A percentile compares a stretch with the other conserved stretches of the same genome.
phyloP scores from a whole-genome alignment of 345 rosid genomes.

The Sonneratia alba region DNA sequence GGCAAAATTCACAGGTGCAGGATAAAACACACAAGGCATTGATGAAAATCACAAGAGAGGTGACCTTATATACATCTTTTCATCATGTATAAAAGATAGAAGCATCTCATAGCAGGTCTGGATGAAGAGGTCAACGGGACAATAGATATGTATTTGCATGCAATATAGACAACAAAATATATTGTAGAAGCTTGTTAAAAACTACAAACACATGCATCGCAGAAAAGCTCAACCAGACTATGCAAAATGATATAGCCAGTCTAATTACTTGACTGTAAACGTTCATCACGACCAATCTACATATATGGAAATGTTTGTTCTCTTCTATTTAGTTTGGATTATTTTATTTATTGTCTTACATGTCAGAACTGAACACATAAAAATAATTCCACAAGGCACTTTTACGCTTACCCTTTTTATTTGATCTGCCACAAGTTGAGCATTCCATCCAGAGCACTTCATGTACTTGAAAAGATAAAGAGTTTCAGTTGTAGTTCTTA shows the following conservation, averaged over 20 bases:
- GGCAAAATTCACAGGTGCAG: no score
- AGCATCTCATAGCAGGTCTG: neutral
- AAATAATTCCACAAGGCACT: neutral
- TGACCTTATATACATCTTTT: neutral
- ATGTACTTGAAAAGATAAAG: no score
- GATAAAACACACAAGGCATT: neutral
- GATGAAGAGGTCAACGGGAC: neutral
- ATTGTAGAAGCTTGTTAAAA: neutral
- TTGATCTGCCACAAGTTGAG: no score
- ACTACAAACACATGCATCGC: neutral
- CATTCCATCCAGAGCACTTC: no score
- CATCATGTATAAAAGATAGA: neutral
- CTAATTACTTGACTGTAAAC: no score
- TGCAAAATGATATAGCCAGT: neutral
- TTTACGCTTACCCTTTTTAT: slow-evolving; percentile 20
- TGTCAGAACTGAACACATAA: neutral
- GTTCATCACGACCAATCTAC: neutral
- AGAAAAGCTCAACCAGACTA: neutral
- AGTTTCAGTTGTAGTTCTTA: no score
- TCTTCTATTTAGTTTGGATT: neutral
- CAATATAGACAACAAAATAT: neutral
- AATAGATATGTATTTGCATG: neutral
- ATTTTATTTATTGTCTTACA: neutral
- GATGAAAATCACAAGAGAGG: neutral
- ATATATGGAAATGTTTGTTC: neutral